These are phyloP conservation scores for Chaetothyriales sp. DNA, from an alignment of 2,329 filamentous ascomycete species.

Conservation along the genomic window DNA sequence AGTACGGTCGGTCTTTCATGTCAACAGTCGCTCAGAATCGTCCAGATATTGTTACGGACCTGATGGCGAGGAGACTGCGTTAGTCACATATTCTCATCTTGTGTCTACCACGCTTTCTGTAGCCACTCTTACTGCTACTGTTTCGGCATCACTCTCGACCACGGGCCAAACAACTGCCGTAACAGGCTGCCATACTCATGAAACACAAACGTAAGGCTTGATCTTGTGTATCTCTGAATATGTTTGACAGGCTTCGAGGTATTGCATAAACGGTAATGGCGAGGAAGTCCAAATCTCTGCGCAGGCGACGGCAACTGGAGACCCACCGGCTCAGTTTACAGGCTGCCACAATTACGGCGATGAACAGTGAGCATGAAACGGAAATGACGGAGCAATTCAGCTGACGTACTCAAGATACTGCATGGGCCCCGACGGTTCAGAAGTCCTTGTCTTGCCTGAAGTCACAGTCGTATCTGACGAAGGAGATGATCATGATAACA, in stretches of 20 bases:
- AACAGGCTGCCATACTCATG: slow-evolving; percentile 41
- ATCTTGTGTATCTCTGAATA: slow-evolving; percentile 7
- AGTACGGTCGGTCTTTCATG: not conserved
- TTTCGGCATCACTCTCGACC: slow-evolving; percentile 20
- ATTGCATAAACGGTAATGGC: slow-evolving; percentile 24
- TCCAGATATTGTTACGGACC: slow-evolving; percentile 20
- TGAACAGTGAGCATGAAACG: slow-evolving; percentile 37
- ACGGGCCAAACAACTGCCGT: slow-evolving; percentile 32
- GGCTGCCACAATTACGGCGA: slow-evolving; percentile 50
- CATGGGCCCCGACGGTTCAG: slow-evolving; percentile 43
- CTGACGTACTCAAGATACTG: slow-evolving; percentile 40
- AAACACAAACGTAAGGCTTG: slow-evolving; percentile 28
- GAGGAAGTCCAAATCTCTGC: slow-evolving; percentile 26
- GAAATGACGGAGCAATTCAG: not conserved
- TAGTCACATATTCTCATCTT: slow-evolving; percentile 15
- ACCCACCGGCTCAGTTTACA: slow-evolving; percentile 48
- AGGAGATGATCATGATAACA: slow-evolving; percentile 18
- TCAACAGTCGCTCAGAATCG: not conserved
- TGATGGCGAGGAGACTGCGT: slow-evolving; percentile 20
- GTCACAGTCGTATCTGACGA: slow-evolving; percentile 8
- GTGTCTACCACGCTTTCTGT: slow-evolving; percentile 10
- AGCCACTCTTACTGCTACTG: slow-evolving; percentile 10
- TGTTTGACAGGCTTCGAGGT: slow-evolving; percentile 13
- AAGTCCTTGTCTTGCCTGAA: slow-evolving; percentile 43
- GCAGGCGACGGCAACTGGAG: slow-evolving; percentile 41